phyloP scores from a whole-genome alignment of 2,329 filamentous ascomycete species.

The Beauveria pseudobassiana region DNA sequence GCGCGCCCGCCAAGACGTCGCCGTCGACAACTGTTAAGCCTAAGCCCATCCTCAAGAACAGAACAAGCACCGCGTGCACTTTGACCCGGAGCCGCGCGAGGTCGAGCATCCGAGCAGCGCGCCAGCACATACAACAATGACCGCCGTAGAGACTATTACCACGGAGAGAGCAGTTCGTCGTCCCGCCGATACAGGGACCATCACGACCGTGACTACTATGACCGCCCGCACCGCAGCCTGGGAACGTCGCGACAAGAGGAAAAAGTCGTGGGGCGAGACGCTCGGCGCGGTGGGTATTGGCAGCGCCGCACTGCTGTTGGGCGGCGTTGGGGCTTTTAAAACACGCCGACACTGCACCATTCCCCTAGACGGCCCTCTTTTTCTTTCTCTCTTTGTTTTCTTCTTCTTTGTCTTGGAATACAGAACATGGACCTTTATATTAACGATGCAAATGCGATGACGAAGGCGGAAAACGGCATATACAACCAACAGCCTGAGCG shows the following conservation, averaged over 20 bases:
- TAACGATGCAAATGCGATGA: not conserved
- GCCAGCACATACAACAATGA: constrained; percentile 25
- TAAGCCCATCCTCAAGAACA: constrained; percentile 56
- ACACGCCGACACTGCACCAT: too few relatives aligned
- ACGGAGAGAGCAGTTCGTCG: constrained; percentile 18
- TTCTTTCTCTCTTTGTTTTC: not conserved
- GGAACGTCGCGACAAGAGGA: constrained; percentile 27
- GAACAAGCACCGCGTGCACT: constrained; percentile 49
- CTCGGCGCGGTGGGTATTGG: constrained; percentile 52
- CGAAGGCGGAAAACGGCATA: not conserved
- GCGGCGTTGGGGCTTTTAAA: constrained; percentile 34
- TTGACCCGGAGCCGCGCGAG: constrained; percentile 41
- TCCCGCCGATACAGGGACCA: constrained; percentile 18
- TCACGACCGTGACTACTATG: constrained; percentile 14
- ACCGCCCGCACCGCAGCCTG: constrained; percentile 25
- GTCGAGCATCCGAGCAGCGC: constrained; percentile 26
- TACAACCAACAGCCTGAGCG: not conserved
- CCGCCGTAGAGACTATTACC: constrained; percentile 19
- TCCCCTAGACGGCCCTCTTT: not conserved
- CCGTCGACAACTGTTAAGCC: constrained; percentile 33
- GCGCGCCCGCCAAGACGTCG: constrained; percentile 26
- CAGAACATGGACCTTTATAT: not conserved
- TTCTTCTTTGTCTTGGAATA: not conserved
- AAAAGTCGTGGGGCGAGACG: constrained; percentile 44
- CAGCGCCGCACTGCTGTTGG: constrained; percentile 50